A percentile compares a stretch with the other conserved stretches of the same genome.
These are phyloP conservation scores for Trichoderma sp. DNA, from an alignment of 2,329 filamentous ascomycete species.

Conservation along the genomic window DNA sequence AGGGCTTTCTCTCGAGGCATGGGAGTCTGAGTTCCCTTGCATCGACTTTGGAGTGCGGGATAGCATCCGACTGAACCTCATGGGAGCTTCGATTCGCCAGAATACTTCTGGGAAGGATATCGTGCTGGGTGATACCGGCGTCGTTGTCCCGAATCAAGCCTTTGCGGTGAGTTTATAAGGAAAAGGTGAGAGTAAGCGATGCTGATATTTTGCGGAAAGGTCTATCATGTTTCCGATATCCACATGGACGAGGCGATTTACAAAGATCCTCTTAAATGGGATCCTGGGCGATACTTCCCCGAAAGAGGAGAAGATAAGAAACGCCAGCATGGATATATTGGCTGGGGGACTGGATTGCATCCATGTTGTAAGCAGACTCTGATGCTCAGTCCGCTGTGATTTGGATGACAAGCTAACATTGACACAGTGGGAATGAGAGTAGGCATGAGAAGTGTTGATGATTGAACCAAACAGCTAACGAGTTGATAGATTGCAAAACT, in stretches of 20 bases:
- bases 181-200: neutral
- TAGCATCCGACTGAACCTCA: constrained; percentile 49
- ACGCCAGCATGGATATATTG: constrained; percentile 31
- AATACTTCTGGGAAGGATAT: constrained; percentile 48
- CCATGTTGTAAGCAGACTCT: constrained; percentile 32
- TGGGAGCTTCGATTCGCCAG: constrained; percentile 50
- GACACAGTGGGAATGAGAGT: constrained; percentile 13
- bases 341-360: constrained; percentile 38
- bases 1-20: constrained; percentile 49
- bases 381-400: neutral
- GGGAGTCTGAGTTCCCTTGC: constrained; percentile 54
- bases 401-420: neutral
- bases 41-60: constrained; percentile 54
- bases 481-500: constrained; percentile 48
- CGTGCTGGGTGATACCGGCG: constrained; percentile 42
- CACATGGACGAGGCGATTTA: constrained; percentile 51
- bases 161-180: constrained; percentile 42
- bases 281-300: constrained; percentile 48
- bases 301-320: constrained; percentile 46
- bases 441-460: neutral
- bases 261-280: constrained; percentile 46
- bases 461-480: constrained; percentile 21
- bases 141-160: constrained; percentile 49
- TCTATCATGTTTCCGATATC: constrained; percentile 47
- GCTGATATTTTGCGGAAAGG: constrained; percentile 19